phyloP scores from a whole-genome alignment of 805 yeast species.

The Metschnikowia sp. region DNA sequence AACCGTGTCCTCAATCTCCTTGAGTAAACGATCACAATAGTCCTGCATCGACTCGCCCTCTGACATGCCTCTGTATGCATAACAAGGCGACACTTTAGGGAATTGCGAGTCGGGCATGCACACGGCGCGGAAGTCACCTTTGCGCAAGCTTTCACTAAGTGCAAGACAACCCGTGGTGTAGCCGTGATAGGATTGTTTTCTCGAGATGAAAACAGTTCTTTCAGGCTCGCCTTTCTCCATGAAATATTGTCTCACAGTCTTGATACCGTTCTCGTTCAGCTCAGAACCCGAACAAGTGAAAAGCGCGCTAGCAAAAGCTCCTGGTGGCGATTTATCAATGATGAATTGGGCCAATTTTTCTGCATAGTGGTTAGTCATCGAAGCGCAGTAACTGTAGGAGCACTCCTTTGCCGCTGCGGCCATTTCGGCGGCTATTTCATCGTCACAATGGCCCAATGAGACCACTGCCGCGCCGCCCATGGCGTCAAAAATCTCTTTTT shows the following conservation, averaged over 20 bases:
- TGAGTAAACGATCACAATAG: slow-evolving; percentile 12
- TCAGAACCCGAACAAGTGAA: slow-evolving; percentile 20
- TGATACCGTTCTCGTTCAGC: slow-evolving; percentile 19
- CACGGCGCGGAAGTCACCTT: slow-evolving; percentile 9
- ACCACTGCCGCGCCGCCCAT: slow-evolving; percentile 19
- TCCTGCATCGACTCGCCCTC: slow-evolving; percentile 10
- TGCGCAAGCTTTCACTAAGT: slow-evolving; percentile 11
- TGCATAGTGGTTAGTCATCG: slow-evolving; percentile 15
- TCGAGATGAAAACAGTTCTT: slow-evolving; percentile 12
- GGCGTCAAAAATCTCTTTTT: slow-evolving; percentile 15
- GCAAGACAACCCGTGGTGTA: slow-evolving; percentile 17
- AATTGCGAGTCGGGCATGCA: slow-evolving; percentile 11
- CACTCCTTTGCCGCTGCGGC: slow-evolving; percentile 13
- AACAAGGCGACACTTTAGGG: slow-evolving; percentile 15
- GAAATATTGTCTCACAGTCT: slow-evolving; percentile 17
- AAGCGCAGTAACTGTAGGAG: slow-evolving; percentile 14
- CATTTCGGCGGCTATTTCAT: slow-evolving; percentile 13
- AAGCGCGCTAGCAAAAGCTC: slow-evolving; percentile 15
- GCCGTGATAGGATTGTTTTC: slow-evolving; percentile 18
- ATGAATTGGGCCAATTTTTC: slow-evolving; percentile 15
- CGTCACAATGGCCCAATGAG: slow-evolving; percentile 17
- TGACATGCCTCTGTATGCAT: slow-evolving; percentile 14
- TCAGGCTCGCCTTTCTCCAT: slow-evolving; percentile 17
- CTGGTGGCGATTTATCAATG: slow-evolving; percentile 16
- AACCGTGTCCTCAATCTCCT: slow-evolving; percentile 15